These are phyloP conservation scores for Hypoxylon crocopeplum DNA, from an alignment of 495 filamentous ascomycete genomes.

Conservation along the genomic window DNA sequence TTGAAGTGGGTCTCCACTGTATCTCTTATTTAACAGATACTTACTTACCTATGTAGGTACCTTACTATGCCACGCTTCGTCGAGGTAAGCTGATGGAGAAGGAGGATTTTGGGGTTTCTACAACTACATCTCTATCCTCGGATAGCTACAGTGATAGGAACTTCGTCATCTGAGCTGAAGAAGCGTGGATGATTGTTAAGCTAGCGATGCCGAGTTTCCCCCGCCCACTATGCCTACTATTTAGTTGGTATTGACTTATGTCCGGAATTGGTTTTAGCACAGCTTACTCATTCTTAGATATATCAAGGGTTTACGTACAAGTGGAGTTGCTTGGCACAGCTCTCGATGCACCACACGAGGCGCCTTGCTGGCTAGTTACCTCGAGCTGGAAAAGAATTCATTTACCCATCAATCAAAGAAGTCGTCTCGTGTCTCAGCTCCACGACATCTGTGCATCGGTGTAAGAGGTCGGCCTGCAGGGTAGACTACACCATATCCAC, in stretches of 20 bases:
- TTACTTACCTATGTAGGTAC: not conserved
- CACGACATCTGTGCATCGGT: not conserved
- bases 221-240: conserved; percentile 14
- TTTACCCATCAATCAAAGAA: conserved; percentile 2
- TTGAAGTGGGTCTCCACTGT: conserved; percentile 12
- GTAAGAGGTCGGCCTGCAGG: not conserved
- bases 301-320: conserved; percentile 19
- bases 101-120: too few relatives aligned
- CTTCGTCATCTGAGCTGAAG: not conserved
- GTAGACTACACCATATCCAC: conserved; percentile 11
- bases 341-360: conserved; percentile 23
- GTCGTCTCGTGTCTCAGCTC: conserved; percentile 23
- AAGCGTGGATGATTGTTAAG: not conserved
- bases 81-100: too few relatives aligned
- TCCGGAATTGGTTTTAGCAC: conserved; percentile 3
- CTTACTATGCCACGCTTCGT: not conserved
- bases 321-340: conserved; percentile 11
- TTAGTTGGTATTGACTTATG: not conserved
- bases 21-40: not conserved
- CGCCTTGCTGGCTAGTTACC: not conserved
- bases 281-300: conserved; percentile 26
- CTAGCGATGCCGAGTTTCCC: conserved; percentile 29
- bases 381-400: conserved; percentile 16
- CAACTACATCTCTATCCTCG: too few relatives aligned
- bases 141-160: not conserved